A percentile compares a stretch with the other conserved stretches of the same genome.
phyloP scores from a whole-genome alignment of 148 eudicot genomes.

The Amaranthus hypochondriacus region DNA sequence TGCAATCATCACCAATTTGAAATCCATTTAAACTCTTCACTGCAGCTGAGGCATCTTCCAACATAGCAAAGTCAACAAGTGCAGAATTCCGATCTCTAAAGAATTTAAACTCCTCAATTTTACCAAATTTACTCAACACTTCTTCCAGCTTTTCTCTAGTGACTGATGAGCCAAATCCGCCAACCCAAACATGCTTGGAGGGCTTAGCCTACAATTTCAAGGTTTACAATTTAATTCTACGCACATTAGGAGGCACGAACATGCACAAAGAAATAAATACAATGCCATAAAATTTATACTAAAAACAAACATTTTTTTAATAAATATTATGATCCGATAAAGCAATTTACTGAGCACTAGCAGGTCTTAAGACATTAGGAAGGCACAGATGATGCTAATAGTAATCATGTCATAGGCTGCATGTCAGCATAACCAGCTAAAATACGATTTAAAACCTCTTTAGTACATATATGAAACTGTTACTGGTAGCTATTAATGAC shows the following conservation, averaged over 20 bases:
- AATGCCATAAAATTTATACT: neutral
- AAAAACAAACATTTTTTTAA: neutral
- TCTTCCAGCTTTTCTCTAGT: slow-evolving; percentile 72
- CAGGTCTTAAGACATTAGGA: neutral
- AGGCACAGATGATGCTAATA: neutral
- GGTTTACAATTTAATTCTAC: neutral
- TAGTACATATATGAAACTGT: too few relatives aligned
- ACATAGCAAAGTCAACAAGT: slow-evolving; percentile 52
- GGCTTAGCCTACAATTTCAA: slow-evolving; percentile 69
- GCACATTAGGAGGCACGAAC: neutral
- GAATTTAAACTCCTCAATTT: slow-evolving; percentile 77
- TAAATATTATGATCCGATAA: neutral
- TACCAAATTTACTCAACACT: slow-evolving; percentile 67
- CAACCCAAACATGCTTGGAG: slow-evolving; percentile 88
- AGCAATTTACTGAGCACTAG: neutral
- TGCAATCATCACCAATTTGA: slow-evolving; percentile 51
- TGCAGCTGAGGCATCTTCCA: slow-evolving; percentile 86
- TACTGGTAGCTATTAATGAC: too few relatives aligned
- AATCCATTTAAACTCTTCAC: slow-evolving; percentile 64
- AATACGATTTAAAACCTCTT: too few relatives aligned
- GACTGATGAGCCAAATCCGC: slow-evolving; percentile 65
- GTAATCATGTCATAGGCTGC: too few relatives aligned
- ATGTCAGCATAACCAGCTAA: too few relatives aligned
- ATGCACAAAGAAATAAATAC: neutral
- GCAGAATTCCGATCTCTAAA: slow-evolving; percentile 77